Percentiles rank a stretch among this genome's conserved stretches.
Evolutionary conservation across 1,284 basidiomycete species (phyloP).

Genomic region (Phlebopus sp.): DNA sequence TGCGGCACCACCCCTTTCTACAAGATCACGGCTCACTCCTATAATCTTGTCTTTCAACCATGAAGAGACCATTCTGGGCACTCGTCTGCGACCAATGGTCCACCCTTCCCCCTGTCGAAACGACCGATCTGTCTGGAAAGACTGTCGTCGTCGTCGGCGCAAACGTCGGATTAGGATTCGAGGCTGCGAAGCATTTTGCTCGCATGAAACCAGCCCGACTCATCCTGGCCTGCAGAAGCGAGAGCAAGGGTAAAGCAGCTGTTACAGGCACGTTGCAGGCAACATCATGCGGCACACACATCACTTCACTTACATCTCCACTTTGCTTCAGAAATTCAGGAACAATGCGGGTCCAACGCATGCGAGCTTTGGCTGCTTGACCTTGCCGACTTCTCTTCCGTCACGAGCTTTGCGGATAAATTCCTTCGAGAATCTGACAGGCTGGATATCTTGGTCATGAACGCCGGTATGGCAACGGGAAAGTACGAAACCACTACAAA

Average conservation of each 20-base stretch:
- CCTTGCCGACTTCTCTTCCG: slow-evolving; percentile 36
- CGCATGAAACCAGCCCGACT: slow-evolving; percentile 39
- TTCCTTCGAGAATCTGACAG: slow-evolving; percentile 34
- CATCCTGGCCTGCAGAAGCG: slow-evolving; percentile 40
- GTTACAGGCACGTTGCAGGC: slow-evolving; percentile 20
- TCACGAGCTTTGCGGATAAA: slow-evolving; percentile 36
- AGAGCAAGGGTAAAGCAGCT: slow-evolving; percentile 36
- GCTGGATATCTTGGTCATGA: slow-evolving; percentile 41
- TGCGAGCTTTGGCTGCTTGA: slow-evolving; percentile 40
- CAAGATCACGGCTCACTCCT: too few species aligned
- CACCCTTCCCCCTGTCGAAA: slow-evolving; percentile 19
- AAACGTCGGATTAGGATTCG: slow-evolving; percentile 43
- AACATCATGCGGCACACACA: too few species aligned
- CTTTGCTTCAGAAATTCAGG: slow-evolving; percentile 29
- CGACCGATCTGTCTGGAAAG: slow-evolving; percentile 28
- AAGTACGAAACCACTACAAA: slow-evolving; percentile 31
- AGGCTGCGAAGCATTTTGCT: slow-evolving; percentile 44
- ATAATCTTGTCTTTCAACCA: background rate
- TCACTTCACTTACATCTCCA: too few species aligned
- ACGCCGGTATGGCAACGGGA: slow-evolving; percentile 30
- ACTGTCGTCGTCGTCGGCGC: slow-evolving; percentile 36
- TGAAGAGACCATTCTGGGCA: slow-evolving; percentile 10
- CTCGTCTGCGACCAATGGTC: slow-evolving; percentile 18
- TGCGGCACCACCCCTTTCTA: too few species aligned
- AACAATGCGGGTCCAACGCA: slow-evolving; percentile 31